phyloP scores from a whole-genome alignment of 2,329 filamentous ascomycete genomes.

The Colletotrichum sp. region DNA sequence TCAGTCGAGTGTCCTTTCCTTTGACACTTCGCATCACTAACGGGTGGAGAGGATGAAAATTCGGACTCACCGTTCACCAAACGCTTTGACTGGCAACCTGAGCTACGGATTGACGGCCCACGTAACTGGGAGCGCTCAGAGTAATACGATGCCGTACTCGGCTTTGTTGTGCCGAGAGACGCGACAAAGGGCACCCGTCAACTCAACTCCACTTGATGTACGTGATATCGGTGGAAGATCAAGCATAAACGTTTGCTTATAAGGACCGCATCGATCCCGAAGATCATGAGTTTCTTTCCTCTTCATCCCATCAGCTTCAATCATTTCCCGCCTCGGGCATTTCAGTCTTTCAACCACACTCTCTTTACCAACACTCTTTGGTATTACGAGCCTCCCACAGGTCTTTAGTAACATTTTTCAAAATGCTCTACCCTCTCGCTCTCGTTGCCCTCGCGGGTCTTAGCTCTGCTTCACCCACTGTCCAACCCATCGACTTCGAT shows the following conservation, averaged over 20 bases:
- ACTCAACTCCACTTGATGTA: not conserved
- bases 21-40: not conserved
- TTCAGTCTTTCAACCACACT: not conserved
- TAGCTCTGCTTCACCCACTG: not conserved
- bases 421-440: not conserved
- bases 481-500: not conserved
- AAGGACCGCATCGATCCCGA: not conserved
- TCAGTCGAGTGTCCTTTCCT: not conserved
- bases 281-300: not conserved
- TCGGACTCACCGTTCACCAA: slow-evolving; percentile 4
- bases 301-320: slow-evolving; percentile 1
- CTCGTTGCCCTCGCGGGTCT: slow-evolving; percentile 9
- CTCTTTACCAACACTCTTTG: not conserved
- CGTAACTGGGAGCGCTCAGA: not conserved
- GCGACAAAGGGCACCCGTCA: not conserved
- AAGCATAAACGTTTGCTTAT: not conserved
- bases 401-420: not conserved
- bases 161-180: not conserved
- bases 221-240: not conserved
- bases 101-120: not conserved
- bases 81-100: not conserved
- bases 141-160: not conserved
- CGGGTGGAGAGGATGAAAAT: not conserved
- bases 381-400: not conserved
- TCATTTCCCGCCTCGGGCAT: not conserved